Evolutionary conservation across 805 yeast species (phyloP).

Genomic region (Clavispora asparagi): DNA sequence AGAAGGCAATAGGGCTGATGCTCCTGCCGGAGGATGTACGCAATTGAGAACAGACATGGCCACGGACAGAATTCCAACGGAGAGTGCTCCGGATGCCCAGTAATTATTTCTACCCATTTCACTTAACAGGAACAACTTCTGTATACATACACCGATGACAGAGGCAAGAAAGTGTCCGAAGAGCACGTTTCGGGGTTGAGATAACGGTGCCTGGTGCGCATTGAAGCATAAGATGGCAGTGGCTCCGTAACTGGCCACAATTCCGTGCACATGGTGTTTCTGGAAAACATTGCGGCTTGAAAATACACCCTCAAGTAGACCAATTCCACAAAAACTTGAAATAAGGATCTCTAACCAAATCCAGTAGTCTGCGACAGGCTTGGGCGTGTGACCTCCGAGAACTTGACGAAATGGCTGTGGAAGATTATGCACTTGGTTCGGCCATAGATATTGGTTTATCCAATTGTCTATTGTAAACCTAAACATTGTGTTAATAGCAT

Average conservation of each 20-base stretch:
- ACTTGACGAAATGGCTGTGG: constrained; percentile 33
- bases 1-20: constrained; percentile 56
- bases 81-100: constrained; percentile 55
- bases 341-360: constrained; percentile 45
- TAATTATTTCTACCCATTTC: constrained; percentile 39
- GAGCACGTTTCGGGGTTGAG: constrained; percentile 59
- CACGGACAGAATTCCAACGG: constrained; percentile 51
- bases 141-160: constrained; percentile 48
- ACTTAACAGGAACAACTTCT: constrained; percentile 48
- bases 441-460: constrained; percentile 24
- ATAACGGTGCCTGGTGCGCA: constrained; percentile 50
- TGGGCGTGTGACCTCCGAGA: constrained; percentile 33
- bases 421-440: constrained; percentile 22
- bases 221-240: constrained; percentile 57
- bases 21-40: constrained; percentile 72
- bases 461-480: constrained; percentile 34
- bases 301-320: constrained; percentile 44
- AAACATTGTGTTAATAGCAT: constrained; percentile 15
- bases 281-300: constrained; percentile 34
- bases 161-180: constrained; percentile 53
- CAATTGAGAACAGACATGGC: constrained; percentile 49
- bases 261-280: constrained; percentile 37
- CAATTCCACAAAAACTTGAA: constrained; percentile 43
- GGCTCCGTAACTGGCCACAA: constrained; percentile 60
- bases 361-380: constrained; percentile 30